A percentile compares a stretch with the other conserved stretches of the same genome.
phyloP scores from a whole-genome alignment of 352 stramenopile genomes.

The Plasmopara viticola region DNA sequence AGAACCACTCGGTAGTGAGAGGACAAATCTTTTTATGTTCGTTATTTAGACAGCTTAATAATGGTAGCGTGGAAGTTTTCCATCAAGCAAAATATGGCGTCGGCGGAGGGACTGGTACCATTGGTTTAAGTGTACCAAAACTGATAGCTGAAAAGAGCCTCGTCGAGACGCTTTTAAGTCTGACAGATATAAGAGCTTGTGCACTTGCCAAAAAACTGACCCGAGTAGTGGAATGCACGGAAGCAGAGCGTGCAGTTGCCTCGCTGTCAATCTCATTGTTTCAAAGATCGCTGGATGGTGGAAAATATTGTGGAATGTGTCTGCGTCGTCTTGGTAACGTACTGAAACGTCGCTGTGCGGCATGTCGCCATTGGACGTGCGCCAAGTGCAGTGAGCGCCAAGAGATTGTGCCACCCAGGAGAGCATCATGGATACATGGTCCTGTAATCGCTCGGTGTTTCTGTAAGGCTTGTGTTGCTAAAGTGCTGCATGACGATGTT shows the following conservation, averaged over 20 bases:
- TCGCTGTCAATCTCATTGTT: constrained; percentile 28
- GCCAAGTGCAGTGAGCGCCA: constrained; percentile 40
- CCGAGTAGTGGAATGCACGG: constrained; percentile 29
- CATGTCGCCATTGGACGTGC: constrained; percentile 37
- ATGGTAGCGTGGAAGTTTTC: constrained; percentile 54
- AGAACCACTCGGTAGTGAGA: constrained; percentile 50
- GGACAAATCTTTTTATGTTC: constrained; percentile 60
- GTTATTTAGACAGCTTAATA: constrained; percentile 56
- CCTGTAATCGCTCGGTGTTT: constrained; percentile 39
- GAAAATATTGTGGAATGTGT: constrained; percentile 51
- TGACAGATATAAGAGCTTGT: constrained; percentile 38
- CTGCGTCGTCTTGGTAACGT: constrained; percentile 23
- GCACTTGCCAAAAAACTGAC: constrained; percentile 57
- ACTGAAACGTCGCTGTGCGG: constrained; percentile 38
- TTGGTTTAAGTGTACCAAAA: constrained; percentile 32
- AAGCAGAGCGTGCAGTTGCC: constrained; percentile 21
- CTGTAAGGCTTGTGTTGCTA: constrained; percentile 49
- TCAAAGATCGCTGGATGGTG: constrained; percentile 27
- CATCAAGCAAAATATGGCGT: constrained; percentile 54
- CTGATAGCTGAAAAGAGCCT: constrained; percentile 41
- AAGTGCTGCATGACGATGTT: constrained; percentile 45
- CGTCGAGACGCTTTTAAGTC: constrained; percentile 35
- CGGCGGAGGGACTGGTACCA: constrained; percentile 21
- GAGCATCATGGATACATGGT: constrained; percentile 2
- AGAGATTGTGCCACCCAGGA: constrained; percentile 33